These are phyloP conservation scores for Scedosporium boydii DNA, from an alignment of 2,329 filamentous ascomycete genomes.

Conservation along the genomic window DNA sequence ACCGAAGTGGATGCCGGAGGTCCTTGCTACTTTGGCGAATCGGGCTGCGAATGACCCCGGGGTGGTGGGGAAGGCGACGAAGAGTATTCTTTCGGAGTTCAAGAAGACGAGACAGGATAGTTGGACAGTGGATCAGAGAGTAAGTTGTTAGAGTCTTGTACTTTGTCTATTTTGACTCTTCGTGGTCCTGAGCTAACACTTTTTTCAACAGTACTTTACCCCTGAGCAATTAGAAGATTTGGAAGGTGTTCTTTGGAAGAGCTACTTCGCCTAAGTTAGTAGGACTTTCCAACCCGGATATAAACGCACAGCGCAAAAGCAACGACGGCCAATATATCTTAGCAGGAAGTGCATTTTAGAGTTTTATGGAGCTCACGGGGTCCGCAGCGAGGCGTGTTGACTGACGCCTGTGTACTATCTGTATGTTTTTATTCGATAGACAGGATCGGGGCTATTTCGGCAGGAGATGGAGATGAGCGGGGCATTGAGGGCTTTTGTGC, in stretches of 20 bases:
- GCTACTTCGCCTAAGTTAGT: slow-evolving; percentile 75
- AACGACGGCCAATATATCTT: too few species aligned
- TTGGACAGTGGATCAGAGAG: slow-evolving; percentile 97
- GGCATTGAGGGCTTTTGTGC: too few species aligned
- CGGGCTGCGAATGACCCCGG: slow-evolving; percentile 82
- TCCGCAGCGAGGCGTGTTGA: not conserved
- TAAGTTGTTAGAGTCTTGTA: slow-evolving; percentile 30
- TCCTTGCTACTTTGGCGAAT: slow-evolving; percentile 74
- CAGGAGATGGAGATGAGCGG: too few species aligned
- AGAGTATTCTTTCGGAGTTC: slow-evolving; percentile 89
- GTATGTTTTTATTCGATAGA: not conserved
- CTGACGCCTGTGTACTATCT: not conserved
- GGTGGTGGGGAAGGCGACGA: slow-evolving; percentile 91
- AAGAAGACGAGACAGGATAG: slow-evolving; percentile 99
- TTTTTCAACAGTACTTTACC: slow-evolving; percentile 59
- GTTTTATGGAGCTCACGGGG: not conserved
- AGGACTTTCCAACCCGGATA: too few species aligned
- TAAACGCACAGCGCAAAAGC: too few species aligned
- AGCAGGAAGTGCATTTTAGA: too few species aligned
- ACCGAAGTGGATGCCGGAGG: slow-evolving; percentile 86
- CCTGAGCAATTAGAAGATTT: slow-evolving; percentile 88
- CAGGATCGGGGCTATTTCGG: not conserved
- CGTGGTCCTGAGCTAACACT: slow-evolving; percentile 8
- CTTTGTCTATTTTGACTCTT: slow-evolving; percentile 15
- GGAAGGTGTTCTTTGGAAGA: slow-evolving; percentile 98